A percentile compares a stretch with the other conserved stretches of the same genome.
These are phyloP conservation scores for Aspergillus unguis DNA, from an alignment of 2,329 filamentous ascomycete species.

Conservation along the genomic window DNA sequence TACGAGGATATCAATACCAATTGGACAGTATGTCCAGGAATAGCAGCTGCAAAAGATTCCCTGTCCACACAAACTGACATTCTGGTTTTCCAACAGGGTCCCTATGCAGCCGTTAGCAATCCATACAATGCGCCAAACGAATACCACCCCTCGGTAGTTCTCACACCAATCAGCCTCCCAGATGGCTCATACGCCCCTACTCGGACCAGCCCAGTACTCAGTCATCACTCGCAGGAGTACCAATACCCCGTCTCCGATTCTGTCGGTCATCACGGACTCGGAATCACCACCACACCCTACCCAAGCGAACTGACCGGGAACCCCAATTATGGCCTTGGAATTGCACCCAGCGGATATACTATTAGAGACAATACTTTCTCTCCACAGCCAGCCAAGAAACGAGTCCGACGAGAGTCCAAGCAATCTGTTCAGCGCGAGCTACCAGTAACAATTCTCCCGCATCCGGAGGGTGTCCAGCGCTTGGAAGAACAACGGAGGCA, in stretches of 20 bases:
- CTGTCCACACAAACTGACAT: conserved; percentile 11
- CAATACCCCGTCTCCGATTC: conserved; percentile 32
- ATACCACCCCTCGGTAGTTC: conserved; percentile 27
- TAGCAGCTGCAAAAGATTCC: neutral
- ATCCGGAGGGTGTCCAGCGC: conserved; percentile 39
- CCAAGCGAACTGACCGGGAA: conserved; percentile 30
- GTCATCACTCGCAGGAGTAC: conserved; percentile 38
- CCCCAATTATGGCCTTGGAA: conserved; percentile 24
- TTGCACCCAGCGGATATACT: conserved; percentile 24
- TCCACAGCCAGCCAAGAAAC: conserved; percentile 24
- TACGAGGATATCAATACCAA: conserved; percentile 25
- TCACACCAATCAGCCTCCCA: conserved; percentile 41
- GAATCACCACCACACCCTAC: conserved; percentile 35
- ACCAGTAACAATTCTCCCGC: conserved; percentile 38
- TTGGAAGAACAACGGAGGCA: conserved; percentile 36
- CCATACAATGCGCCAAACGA: conserved; percentile 33
- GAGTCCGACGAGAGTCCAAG: conserved; percentile 23
- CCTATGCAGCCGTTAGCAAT: conserved; percentile 26
- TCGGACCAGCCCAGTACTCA: conserved; percentile 35
- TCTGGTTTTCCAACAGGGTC: conserved; percentile 16
- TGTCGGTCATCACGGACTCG: conserved; percentile 34
- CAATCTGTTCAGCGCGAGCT: conserved; percentile 24
- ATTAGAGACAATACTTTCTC: conserved; percentile 23
- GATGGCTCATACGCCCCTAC: conserved; percentile 32
- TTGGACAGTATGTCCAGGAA: conserved; percentile 31